Conservation (phyloP, 1,284 basidiomycete genomes). For the Coniferiporia sulphurascens region DNA sequence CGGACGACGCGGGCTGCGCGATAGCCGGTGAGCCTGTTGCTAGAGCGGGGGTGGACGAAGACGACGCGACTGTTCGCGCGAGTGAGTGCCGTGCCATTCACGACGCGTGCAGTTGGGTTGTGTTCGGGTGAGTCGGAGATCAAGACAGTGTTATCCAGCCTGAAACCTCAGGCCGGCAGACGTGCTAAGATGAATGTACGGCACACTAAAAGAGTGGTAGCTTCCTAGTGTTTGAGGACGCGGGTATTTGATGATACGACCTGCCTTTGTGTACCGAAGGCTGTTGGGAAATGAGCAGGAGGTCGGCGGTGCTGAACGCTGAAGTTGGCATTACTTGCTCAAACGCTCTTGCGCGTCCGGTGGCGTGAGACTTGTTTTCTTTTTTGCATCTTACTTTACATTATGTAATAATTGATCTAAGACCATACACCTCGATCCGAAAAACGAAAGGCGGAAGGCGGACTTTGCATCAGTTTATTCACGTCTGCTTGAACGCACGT, state of each 20-base stretch:
- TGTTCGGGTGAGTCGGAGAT: slow-evolving; percentile 16
- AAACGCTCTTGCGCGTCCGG: neutral
- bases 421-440: neutral
- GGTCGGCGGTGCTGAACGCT: neutral
- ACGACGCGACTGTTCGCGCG: slow-evolving; percentile 7
- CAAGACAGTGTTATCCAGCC: slow-evolving; percentile 3
- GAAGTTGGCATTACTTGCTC: neutral
- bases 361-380: neutral
- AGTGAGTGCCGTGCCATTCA: slow-evolving; percentile 16
- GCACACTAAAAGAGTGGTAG: neutral
- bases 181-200: neutral
- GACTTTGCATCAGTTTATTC: no score
- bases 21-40: slow-evolving; percentile 3
- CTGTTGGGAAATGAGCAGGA: neutral
- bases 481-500: no score
- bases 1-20: slow-evolving; percentile 9
- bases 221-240: neutral
- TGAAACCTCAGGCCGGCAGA: neutral
- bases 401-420: neutral
- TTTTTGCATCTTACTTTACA: neutral
- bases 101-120: slow-evolving; percentile 16
- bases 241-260: neutral
- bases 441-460: no score
- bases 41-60: slow-evolving; percentile 14
- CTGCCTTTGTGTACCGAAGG: neutral